These are phyloP conservation scores for Starmerella asiatica DNA, from an alignment of 805 yeast genomes.

Conservation along the genomic window DNA sequence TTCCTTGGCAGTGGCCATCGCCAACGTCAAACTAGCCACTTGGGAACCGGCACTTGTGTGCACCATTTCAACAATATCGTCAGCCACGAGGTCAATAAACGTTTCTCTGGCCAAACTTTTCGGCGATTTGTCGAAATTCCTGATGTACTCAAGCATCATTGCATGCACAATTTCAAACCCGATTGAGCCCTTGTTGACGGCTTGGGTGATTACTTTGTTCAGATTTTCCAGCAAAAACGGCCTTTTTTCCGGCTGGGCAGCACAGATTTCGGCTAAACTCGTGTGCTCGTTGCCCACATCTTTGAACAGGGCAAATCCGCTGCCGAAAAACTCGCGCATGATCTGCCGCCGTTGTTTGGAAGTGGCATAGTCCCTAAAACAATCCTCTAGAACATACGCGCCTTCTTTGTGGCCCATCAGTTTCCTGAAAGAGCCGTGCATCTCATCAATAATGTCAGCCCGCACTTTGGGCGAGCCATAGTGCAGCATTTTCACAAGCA, in stretches of 20 bases:
- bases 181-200: constrained; percentile 89
- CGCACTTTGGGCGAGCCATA: constrained; percentile 80
- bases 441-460: constrained; percentile 59
- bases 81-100: constrained; percentile 67
- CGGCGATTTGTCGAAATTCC: constrained; percentile 47
- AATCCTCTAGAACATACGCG: constrained; percentile 92
- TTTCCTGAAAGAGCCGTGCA: constrained; percentile 82
- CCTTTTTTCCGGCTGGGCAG: constrained; percentile 63
- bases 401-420: constrained; percentile 96
- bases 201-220: constrained; percentile 69
- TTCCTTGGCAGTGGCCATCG: constrained; percentile 82
- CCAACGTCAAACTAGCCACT: constrained; percentile 70
- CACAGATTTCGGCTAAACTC: constrained; percentile 50
- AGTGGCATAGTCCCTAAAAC: constrained; percentile 70
- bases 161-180: constrained; percentile 95
- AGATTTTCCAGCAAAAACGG: constrained; percentile 61
- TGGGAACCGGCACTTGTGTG: constrained; percentile 92
- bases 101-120: constrained; percentile 46
- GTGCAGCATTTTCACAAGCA: constrained; percentile 75
- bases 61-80: constrained; percentile 85
- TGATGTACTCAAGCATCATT: constrained; percentile 79
- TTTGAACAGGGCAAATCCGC: constrained; percentile 82
- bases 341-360: constrained; percentile 77
- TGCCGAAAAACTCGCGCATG: constrained; percentile 93
- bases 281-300: constrained; percentile 53